Percentiles rank a stretch among this genome's conserved stretches.
Conservation (phyloP, 2,329 filamentous ascomycete genomes). For the Basipetospora sp. region DNA sequence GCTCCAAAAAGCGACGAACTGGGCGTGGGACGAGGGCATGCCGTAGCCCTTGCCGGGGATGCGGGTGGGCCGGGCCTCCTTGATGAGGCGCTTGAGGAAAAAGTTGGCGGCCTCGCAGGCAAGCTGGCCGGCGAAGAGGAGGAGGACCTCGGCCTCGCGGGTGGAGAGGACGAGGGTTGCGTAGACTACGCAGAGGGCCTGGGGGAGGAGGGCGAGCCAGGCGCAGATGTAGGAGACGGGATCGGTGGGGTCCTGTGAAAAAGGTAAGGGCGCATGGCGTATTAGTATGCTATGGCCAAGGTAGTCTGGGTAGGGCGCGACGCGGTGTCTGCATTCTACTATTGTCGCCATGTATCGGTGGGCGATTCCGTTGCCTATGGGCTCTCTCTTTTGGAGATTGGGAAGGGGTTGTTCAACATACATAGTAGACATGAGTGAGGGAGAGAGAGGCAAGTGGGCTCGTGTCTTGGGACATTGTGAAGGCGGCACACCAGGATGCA, state of each 20-base stretch:
- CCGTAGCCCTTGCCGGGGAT: slow-evolving; percentile 88
- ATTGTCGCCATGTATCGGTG: too few species aligned
- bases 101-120: slow-evolving; percentile 87
- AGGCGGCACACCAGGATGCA: too few species aligned
- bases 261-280: too few species aligned
- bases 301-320: too few species aligned
- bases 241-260: slow-evolving; percentile 66
- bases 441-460: slow-evolving; percentile 71
- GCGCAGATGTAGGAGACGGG: slow-evolving; percentile 74
- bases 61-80: slow-evolving; percentile 75
- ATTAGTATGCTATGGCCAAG: too few species aligned
- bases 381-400: too few species aligned
- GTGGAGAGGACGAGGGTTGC: slow-evolving; percentile 80
- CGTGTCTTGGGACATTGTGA: slow-evolving; percentile 16
- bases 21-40: slow-evolving; percentile 88
- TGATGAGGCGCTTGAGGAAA: slow-evolving; percentile 73
- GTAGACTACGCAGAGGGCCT: slow-evolving; percentile 81
- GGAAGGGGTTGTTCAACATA: slow-evolving; percentile 28
- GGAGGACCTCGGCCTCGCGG: slow-evolving; percentile 72
- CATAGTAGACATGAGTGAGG: slow-evolving; percentile 91
- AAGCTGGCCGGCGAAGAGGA: slow-evolving; percentile 87
- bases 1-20: slow-evolving; percentile 87
- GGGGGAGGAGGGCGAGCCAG: slow-evolving; percentile 85
- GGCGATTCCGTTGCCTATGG: too few species aligned
- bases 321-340: too few species aligned